Evolutionary conservation across 768 basidiomycete genomes (phyloP), one percentile per base, ranked within the genome.

Genomic region (Russula abietina): DNA sequence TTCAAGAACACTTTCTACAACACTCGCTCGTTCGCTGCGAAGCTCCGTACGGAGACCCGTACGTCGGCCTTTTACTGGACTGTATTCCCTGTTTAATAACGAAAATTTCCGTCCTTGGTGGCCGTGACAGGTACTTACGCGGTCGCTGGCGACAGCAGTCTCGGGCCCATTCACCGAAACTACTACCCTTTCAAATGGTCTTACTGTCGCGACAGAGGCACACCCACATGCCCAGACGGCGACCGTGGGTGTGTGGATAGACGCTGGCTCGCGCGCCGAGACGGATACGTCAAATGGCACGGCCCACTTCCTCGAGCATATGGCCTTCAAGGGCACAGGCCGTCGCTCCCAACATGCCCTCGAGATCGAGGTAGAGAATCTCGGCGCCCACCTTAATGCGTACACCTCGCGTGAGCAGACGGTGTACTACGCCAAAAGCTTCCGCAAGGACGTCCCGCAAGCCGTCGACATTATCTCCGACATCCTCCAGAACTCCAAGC

Each of bases 361-460:
- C 54, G 97, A 98, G 76, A 83, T 98, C 61, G 94, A 98, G 75
- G 96, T 98, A 26, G 97, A 99, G 79, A 95, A 97, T 77, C 81
- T 98, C 61, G 97, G 97, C 68, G 93, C 95, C 19, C 94, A 98
- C 74, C 78, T 99, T 61, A 98, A 98, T 73, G 96, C 97, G 54
- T 98, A 98, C 78, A 99, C 97, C 10, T 97, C 95, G 28, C 85
- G 97, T 65, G 97, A 99, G 78, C 96, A 98, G 77, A 99, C 97
- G 24, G 95, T 98, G 60, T 99, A 98, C 81, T 98, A 98, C 72
- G 96, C 96, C 71, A 98, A 98, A 82, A 88, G 90, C 73, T 98
- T 99, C 86, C 84, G 89, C 74, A 90, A 94, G 80, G 97, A 98
- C 73, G 91, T 98, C 12, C 82, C 86, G 14, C 80, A 81, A 54